Conservation (phyloP, 176 grass and related monocot genomes). For the Rhynchospora pubera region DNA sequence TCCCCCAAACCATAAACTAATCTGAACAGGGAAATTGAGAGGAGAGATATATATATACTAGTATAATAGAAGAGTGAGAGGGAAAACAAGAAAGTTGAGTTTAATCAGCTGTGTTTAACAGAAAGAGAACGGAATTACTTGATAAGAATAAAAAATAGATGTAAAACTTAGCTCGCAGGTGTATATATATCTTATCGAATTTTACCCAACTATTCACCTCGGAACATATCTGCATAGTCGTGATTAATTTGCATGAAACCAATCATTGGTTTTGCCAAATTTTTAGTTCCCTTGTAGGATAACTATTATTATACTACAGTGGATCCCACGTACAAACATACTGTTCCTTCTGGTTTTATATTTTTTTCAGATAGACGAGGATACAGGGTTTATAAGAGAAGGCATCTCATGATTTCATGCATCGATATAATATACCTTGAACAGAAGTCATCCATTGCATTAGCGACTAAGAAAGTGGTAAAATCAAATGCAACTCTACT, state of each 20-base stretch:
- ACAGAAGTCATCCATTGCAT: neutral
- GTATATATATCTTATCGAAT: no score
- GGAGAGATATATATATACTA: neutral
- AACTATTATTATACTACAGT: neutral
- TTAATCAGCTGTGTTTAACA: neutral
- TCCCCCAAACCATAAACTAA: no score
- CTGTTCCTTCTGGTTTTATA: neutral
- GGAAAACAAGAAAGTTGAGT: no score
- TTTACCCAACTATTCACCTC: no score
- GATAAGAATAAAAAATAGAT: neutral
- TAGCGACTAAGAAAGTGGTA: neutral
- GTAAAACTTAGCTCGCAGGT: neutral
- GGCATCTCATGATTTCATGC: neutral
- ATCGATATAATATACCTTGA: neutral
- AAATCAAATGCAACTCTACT: neutral
- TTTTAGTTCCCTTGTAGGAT: no score
- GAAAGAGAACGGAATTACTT: neutral
- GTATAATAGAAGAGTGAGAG: no score
- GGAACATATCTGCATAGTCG: no score
- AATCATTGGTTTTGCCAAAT: neutral
- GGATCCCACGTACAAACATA: neutral
- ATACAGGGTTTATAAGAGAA: neutral
- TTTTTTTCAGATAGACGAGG: neutral
- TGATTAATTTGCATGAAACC: neutral
- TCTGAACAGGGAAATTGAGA: neutral